Conservation (phyloP, 768 basidiomycete species). For the Xerocomus spinulosus region DNA sequence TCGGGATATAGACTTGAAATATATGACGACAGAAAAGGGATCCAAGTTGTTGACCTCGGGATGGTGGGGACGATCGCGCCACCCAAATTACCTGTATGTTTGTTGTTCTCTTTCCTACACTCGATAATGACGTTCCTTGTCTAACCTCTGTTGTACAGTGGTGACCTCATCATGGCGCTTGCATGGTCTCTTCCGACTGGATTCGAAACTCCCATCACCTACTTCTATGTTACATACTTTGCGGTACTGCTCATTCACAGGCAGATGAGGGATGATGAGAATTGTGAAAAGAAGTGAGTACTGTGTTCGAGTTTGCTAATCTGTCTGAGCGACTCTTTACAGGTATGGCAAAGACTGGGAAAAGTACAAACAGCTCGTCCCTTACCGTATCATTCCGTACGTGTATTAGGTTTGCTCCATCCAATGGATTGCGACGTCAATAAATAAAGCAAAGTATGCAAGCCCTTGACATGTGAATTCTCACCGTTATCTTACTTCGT, state of each 20-base stretch:
- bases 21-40: slow-evolving; percentile 76
- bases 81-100: slow-evolving; percentile 85
- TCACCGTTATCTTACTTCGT: not conserved
- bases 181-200: slow-evolving; percentile 94
- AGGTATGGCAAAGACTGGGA: slow-evolving; percentile 96
- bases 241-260: slow-evolving; percentile 84
- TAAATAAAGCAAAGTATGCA: not conserved
- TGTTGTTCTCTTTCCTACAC: not conserved
- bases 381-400: slow-evolving; percentile 82
- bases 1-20: slow-evolving; percentile 57
- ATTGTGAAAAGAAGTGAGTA: slow-evolving; percentile 80
- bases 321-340: not conserved
- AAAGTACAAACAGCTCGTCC: slow-evolving; percentile 82
- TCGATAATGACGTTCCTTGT: no score
- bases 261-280: slow-evolving; percentile 87
- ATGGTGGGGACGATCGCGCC: slow-evolving; percentile 95
- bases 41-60: slow-evolving; percentile 90
- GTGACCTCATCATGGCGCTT: slow-evolving; percentile 83
- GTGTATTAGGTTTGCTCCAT: slow-evolving; percentile 46
- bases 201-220: slow-evolving; percentile 88
- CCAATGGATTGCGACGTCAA: not conserved
- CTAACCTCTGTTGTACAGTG: no score
- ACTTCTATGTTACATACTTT: slow-evolving; percentile 93
- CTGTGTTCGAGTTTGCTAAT: not conserved
- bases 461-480: not conserved